Evolutionary conservation across 305 asterid species (phyloP), one percentile per base, ranked within the genome.

Genomic region (Fraxinus paxiana): DNA sequence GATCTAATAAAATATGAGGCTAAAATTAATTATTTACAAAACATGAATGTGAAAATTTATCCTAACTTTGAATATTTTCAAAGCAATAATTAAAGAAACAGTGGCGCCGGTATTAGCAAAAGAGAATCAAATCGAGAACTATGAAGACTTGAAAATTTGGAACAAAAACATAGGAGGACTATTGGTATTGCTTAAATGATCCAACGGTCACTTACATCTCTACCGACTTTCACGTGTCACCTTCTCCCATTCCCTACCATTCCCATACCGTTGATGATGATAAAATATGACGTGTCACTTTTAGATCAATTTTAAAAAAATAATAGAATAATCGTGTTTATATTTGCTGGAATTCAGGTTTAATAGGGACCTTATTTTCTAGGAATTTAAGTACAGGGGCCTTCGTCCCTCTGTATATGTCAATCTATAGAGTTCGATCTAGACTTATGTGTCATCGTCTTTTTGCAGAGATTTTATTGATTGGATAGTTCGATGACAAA

Each of bases 191-290:
- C 79, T 75, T 81, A 83, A 86, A 75, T 79, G 76, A 34, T 76
- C 37, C 48, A 85, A 79, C 85, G 85, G 82, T 86, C 85, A 59
- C 72, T 86, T 76, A 41, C 59, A 51, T 51, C 61, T 51, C 6
- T 1, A 4, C 20, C 6, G 20, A 48, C 59, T 48, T 48, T 48
- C 63, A 51, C 9, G 22, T 48, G 59, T 51, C 59, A 15, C 59
- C 20, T 48, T 15, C 20, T 20, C 20, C 59, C 59, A 15, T 48
- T 51, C 24, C 22, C 56, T 46, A 12, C 56, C 18, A 5, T 51
- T 51, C n/a, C 9, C 63, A 51, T 51, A 51, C 0, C 5, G 20
- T 51, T 5, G 22, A 51, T n/a, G 48, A 9, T 38, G 17, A 43
- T 43, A 43, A 51, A 48, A 51, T 0, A n/a, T 51, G 7, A 51